Percentiles rank a stretch among this genome's conserved stretches.
Evolutionary conservation across 169 alveolate genomes (phyloP).

Genomic region (Eimeria necatrix): DNA sequence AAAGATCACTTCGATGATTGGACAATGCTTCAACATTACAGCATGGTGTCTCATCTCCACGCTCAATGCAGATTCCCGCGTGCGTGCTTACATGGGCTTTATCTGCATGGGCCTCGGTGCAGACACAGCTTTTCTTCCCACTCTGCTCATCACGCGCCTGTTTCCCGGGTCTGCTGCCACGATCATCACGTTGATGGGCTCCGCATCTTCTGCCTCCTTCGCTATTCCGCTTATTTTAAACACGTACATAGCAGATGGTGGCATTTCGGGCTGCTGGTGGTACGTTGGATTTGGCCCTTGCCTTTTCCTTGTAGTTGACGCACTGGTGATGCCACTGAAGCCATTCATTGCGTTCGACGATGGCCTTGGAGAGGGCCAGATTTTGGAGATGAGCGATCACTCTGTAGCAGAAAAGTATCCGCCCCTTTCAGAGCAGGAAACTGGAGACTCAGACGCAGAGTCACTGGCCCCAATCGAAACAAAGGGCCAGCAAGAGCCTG

Average conservation of each 20-base stretch:
- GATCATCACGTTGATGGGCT: slow-evolving; percentile 75
- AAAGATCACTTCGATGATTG: slow-evolving; percentile 82
- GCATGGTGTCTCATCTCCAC: slow-evolving; percentile 82
- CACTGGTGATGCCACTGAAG: slow-evolving; percentile 42
- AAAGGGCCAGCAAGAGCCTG: background rate
- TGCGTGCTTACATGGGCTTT: slow-evolving; percentile 30
- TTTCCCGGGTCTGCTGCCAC: slow-evolving; percentile 77
- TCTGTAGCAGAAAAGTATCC: background rate
- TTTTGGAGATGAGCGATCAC: background rate
- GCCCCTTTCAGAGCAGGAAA: background rate
- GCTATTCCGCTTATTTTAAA: slow-evolving; percentile 77
- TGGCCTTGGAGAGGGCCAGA: background rate
- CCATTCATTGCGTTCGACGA: slow-evolving; percentile 29
- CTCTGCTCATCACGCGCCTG: slow-evolving; percentile 65
- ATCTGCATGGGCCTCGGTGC: slow-evolving; percentile 80
- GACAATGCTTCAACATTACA: slow-evolving; percentile 82
- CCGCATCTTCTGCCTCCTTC: slow-evolving; percentile 81
- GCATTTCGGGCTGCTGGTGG: slow-evolving; percentile 62
- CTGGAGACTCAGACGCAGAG: slow-evolving; percentile 5
- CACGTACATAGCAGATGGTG: background rate
- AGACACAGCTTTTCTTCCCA: slow-evolving; percentile 77
- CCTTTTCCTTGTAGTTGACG: slow-evolving; percentile 31
- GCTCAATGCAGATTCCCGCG: slow-evolving; percentile 12
- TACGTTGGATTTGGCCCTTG: slow-evolving; percentile 63
- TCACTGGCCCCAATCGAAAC: background rate